Evolutionary conservation across 2,329 filamentous ascomycete genomes (phyloP).

Genomic region (Huntiella decipiens): DNA sequence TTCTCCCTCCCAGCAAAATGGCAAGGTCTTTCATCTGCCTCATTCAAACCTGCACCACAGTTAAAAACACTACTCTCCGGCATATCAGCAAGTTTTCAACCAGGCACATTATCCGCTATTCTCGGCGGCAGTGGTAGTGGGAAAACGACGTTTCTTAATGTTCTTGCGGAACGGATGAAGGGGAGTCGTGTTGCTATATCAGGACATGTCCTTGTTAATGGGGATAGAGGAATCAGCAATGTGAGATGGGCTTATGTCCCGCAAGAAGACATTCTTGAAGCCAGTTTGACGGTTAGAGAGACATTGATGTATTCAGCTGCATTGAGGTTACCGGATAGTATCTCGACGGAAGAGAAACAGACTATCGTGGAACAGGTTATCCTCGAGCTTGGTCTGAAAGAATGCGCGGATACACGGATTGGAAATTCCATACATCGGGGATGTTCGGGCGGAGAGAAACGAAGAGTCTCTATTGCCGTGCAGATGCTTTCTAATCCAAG

Average conservation of each 20-base stretch:
- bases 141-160: conserved; percentile 54
- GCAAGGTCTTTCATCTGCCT: conserved; percentile 21
- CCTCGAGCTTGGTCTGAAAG: conserved; percentile 53
- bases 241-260: conserved; percentile 52
- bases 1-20: conserved; percentile 30
- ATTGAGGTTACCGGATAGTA: conserved; percentile 45
- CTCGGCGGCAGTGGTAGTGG: conserved; percentile 57
- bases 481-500: conserved; percentile 65
- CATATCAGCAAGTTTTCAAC: conserved; percentile 42
- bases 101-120: conserved; percentile 54
- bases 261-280: conserved; percentile 57
- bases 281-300: conserved; percentile 56
- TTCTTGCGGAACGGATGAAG: conserved; percentile 50
- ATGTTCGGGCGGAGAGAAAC: conserved; percentile 63
- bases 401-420: conserved; percentile 57
- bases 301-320: conserved; percentile 57
- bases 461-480: conserved; percentile 57
- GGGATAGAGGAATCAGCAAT: conserved; percentile 28
- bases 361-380: conserved; percentile 59
- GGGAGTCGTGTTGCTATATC: conserved; percentile 30
- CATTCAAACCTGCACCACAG: conserved; percentile 19
- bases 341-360: conserved; percentile 36
- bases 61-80: conserved; percentile 39
- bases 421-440: conserved; percentile 53
- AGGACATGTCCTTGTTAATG: conserved; percentile 45